Base-by-base conservation (phyloP, 768 basidiomycete genomes). In the Kwoniella mangroviensis region DNA sequence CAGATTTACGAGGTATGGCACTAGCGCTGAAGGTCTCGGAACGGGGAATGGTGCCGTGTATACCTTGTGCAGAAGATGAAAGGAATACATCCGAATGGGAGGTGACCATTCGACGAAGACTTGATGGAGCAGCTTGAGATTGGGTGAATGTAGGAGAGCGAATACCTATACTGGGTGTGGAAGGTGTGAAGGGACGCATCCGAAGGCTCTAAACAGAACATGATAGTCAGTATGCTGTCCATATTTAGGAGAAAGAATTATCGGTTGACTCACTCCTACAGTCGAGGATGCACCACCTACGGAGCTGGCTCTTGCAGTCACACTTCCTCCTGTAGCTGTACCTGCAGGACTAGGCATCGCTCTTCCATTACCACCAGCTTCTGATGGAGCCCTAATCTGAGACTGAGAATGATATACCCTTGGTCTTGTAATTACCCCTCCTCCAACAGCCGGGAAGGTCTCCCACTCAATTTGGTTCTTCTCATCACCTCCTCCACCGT, bases 401-500 rank as follows among this genome's bases (percentile, higher is more conserved):
- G 91, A 92, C 76, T 95, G 93, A 0, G 92, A 89, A 80, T 95
- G 95, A 72, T 89, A 89, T 41, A 95, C 87, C 5, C 94, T 86
- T 0, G 95, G 95, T 15, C 93, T 89, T 11, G 90, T 91, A 74
- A 97, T 88, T 0, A 88, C 90, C 0, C 94, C 94, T 15, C 94
- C 94, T 19, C 95, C 94, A 4, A 97, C 91, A 2, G 95, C 94
- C 13, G 94, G 93, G 43, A 94, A 89, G 1, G 91, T 90, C 80
- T 96, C 93, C 82, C 91, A 94, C 77, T 92, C 92, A 9, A 79
- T 70, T n/a, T 70, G 53, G 51, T 75, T 73, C 75, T 92, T 91
- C 34, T 77, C 73, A 13, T 64, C 70, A 64, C 70, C 60, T n/a
- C 65, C 63, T 19, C 63, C 43, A 4, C 65, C 52, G 19, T 60